These are phyloP conservation scores for Pseudocercospora pini-densiflorae DNA, from an alignment of 2,329 filamentous ascomycete genomes.

Conservation along the genomic window DNA sequence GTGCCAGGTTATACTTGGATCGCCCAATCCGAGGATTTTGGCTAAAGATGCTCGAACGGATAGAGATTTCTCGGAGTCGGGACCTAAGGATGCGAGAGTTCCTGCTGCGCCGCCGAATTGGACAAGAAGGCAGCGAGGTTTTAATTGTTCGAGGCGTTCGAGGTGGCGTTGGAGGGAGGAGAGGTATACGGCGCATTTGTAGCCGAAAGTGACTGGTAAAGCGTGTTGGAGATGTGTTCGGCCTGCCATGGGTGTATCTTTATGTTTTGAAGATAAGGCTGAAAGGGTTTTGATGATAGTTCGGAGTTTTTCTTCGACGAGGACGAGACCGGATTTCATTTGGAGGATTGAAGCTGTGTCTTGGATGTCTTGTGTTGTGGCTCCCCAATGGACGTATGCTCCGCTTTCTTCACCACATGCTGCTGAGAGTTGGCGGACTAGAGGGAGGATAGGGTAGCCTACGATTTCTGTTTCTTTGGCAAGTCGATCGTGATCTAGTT, in stretches of 20 bases:
- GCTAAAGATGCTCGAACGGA: constrained; percentile 32
- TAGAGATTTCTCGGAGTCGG: constrained; percentile 21
- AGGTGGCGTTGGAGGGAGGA: constrained; percentile 37
- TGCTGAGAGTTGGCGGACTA: constrained; percentile 36
- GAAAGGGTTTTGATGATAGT: constrained; percentile 22
- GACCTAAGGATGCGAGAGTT: constrained; percentile 35
- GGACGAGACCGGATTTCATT: constrained; percentile 30
- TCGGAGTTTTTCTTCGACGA: constrained; percentile 26
- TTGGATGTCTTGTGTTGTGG: constrained; percentile 40
- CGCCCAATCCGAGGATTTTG: constrained; percentile 28
- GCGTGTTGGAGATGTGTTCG: constrained; percentile 40
- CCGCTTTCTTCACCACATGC: constrained; percentile 32
- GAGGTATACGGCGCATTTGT: constrained; percentile 40
- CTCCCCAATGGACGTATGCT: constrained; percentile 39
- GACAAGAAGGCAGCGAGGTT: constrained; percentile 34
- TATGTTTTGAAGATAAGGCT: constrained; percentile 27
- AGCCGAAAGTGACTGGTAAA: constrained; percentile 40
- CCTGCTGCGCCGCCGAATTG: constrained; percentile 41
- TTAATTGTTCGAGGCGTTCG: constrained; percentile 32
- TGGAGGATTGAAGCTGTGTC: constrained; percentile 37
- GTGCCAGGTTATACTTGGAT: constrained; percentile 40
- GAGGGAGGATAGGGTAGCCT: constrained; percentile 39
- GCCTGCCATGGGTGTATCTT: constrained; percentile 35
- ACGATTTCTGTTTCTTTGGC: constrained; percentile 37
- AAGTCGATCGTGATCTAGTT: constrained; percentile 31